Evolutionary conservation across 2,329 filamentous ascomycete genomes (phyloP), one percentile per base, ranked within the genome.

Genomic region (Gliomastix tumulicola): DNA sequence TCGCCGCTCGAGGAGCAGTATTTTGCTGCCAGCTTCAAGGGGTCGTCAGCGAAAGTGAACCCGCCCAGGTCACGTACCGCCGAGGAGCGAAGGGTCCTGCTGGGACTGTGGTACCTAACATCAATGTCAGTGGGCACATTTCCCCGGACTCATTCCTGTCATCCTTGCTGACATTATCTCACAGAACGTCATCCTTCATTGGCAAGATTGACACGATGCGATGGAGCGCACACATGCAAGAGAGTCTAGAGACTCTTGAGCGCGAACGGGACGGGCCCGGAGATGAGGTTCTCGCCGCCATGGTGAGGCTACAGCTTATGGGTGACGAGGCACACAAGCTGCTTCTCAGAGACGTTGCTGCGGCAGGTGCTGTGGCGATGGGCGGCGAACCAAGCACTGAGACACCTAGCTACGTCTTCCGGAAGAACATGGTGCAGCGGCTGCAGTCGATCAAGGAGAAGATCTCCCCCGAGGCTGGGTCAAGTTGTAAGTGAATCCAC

Each of bases 141-240:
- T n/a, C 16, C 15, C 8, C 11, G 8, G 27, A 7, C 17, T 9
- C 10, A 7, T 28, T 13, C 25, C n/a, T 19, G 7, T 16, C 5
- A 16, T 18, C 30, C 6, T 17, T 16, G 23, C 33, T 41, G 21
- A 38, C 27, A 27, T 13, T 16, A 5, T 19, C 13, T 28, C 40
- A 6, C 37, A 65, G 57, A 40, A 51, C 53, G 38, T 51, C 57
- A 33, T 56, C 49, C 4, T 67, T 59, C 36, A 55, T 73, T 12
- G 65, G 64, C 18, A 65, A 66, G 32, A 60, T 66, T 34, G 73
- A 79, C 36, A 47, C 64, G 3, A 56, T 81, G 34, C 62, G 59
- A 3, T 83, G 77, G 77, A 78, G 68, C 1, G 45, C 67, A 2
- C 67, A 77, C 35, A 68, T 82, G 60, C 74, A 79, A 21, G 74